phyloP scores from a whole-genome alignment of 352 stramenopile species.

The Phytophthora sp. region DNA sequence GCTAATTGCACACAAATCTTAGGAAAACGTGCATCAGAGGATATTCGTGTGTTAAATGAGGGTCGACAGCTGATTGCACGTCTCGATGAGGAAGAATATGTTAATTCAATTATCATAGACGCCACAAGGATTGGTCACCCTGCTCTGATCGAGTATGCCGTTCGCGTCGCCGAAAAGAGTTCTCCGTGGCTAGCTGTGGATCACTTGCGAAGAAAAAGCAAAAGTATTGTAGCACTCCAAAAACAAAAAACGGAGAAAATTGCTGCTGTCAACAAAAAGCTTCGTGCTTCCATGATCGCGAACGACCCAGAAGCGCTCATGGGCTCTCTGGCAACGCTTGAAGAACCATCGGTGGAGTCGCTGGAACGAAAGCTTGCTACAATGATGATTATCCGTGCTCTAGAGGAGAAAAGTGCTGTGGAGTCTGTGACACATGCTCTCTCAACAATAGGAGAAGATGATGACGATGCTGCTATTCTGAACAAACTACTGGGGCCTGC shows the following conservation, averaged over 20 bases:
- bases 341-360: constrained; percentile 70
- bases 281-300: constrained; percentile 63
- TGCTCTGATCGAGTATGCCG: constrained; percentile 68
- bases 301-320: constrained; percentile 77
- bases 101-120: constrained; percentile 75
- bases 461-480: constrained; percentile 27
- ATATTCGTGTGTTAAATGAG: constrained; percentile 67
- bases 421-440: constrained; percentile 57
- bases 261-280: constrained; percentile 51
- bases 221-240: constrained; percentile 41
- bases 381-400: constrained; percentile 81
- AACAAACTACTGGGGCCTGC: constrained; percentile 40
- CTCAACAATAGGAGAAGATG: constrained; percentile 27
- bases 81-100: constrained; percentile 80
- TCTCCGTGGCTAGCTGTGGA: constrained; percentile 64
- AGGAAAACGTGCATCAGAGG: constrained; percentile 53
- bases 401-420: constrained; percentile 75
- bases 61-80: constrained; percentile 57
- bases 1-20: constrained; percentile 63
- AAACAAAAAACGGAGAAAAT: constrained; percentile 46
- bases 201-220: constrained; percentile 47
- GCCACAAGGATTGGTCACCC: constrained; percentile 60
- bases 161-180: constrained; percentile 63
- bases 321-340: constrained; percentile 64
- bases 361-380: constrained; percentile 79